Evolutionary conservation across 1,284 basidiomycete species (phyloP).

Genomic region (Salmacisia buchloeana): DNA sequence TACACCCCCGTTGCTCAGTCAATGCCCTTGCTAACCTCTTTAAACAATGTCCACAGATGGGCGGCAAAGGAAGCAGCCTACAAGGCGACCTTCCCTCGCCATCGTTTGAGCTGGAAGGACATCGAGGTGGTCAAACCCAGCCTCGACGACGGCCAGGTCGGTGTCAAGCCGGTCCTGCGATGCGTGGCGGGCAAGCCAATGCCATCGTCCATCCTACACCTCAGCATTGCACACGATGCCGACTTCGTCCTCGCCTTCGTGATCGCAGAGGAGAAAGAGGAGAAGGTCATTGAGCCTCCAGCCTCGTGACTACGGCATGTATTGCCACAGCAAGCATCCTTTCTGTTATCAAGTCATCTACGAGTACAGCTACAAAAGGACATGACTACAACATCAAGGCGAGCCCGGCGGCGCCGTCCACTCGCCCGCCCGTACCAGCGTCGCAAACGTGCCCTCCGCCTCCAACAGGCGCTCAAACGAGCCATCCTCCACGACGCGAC

Average conservation of each 20-base stretch:
- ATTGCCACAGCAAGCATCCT: too few species aligned
- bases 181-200: too few species aligned
- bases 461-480: constrained; percentile 64
- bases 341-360: not conserved
- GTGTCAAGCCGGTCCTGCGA: too few species aligned
- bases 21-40: too few species aligned
- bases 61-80: constrained; percentile 78
- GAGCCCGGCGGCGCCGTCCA: too few species aligned
- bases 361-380: too few species aligned
- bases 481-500: constrained; percentile 72
- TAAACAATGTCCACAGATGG: constrained; percentile 35
- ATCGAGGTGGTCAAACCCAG: constrained; percentile 53
- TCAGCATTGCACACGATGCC: constrained; percentile 76
- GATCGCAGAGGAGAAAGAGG: constrained; percentile 56
- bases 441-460: constrained; percentile 69
- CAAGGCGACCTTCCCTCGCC: constrained; percentile 70
- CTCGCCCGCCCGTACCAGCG: constrained; percentile 76
- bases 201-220: constrained; percentile 54
- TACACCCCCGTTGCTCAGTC: too few species aligned
- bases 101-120: constrained; percentile 70
- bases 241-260: constrained; percentile 74
- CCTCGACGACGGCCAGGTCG: too few species aligned
- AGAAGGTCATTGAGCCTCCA: not conserved
- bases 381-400: too few species aligned
- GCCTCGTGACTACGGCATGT: too few species aligned